Evolutionary conservation across 2,329 filamentous ascomycete species (phyloP).

Genomic region (Colletotrichum shisoi): DNA sequence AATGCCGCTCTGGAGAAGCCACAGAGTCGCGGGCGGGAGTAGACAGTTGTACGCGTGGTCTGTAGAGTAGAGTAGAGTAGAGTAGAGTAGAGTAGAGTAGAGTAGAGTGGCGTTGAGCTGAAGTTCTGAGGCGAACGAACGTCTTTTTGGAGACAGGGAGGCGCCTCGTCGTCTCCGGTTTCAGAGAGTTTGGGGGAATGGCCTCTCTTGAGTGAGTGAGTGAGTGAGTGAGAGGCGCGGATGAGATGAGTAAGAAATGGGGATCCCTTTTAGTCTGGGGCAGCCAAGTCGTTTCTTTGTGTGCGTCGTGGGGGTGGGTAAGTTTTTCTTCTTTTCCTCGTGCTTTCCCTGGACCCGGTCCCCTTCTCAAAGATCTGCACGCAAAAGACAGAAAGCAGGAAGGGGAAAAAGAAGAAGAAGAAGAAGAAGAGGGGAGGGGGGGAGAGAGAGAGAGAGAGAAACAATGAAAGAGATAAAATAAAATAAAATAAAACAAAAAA

Average conservation of each 20-base stretch:
- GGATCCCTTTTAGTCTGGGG: constrained; percentile 6
- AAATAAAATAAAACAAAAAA: background rate
- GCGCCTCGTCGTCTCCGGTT: constrained; percentile 25
- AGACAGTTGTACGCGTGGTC: constrained; percentile 6
- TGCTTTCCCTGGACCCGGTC: background rate
- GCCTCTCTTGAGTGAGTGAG: background rate
- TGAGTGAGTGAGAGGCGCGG: background rate
- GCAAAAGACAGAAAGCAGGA: background rate
- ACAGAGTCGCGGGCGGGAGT: constrained; percentile 21
- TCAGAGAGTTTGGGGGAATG: constrained; percentile 13
- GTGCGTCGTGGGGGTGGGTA: constrained; percentile 30
- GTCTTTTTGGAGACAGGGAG: constrained; percentile 35
- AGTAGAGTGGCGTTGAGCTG: constrained; percentile 19
- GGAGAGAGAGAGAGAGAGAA: background rate
- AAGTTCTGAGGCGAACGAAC: constrained; percentile 28
- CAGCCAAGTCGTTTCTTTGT: constrained; percentile 28
- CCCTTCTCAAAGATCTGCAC: constrained; percentile 14
- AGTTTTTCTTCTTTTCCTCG: constrained; percentile 18
- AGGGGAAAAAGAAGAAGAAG: too few relatives aligned
- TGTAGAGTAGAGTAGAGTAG: background rate
- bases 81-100: too few relatives aligned
- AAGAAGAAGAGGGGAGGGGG: too few relatives aligned
- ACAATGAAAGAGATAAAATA: background rate
- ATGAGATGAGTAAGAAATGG: constrained; percentile 25
- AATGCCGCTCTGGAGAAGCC: constrained; percentile 26